phyloP scores from a whole-genome alignment of 2,329 filamentous ascomycete species.

The Nothophaeocryptopus gaeumannii region DNA sequence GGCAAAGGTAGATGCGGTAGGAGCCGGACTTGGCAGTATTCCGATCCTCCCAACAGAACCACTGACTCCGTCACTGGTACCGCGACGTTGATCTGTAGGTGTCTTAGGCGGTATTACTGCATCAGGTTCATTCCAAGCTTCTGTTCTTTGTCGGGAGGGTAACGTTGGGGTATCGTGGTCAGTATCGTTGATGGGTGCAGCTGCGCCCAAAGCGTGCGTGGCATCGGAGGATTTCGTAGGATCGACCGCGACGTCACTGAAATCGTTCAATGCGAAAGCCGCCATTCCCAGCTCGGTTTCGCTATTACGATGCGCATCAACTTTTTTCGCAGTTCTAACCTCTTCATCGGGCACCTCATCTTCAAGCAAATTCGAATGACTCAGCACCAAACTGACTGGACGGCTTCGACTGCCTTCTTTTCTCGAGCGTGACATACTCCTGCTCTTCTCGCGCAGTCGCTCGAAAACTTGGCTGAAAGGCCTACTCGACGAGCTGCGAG shows the following conservation, averaged over 20 bases:
- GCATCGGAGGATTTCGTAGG: background rate
- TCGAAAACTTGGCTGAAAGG: conserved; percentile 20
- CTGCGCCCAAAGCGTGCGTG: background rate
- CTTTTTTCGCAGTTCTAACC: background rate
- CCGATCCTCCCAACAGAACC: conserved; percentile 22
- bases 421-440: conserved; percentile 16
- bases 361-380: conserved; percentile 11
- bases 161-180: background rate
- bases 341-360: conserved; percentile 2
- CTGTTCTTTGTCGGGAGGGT: conserved; percentile 14
- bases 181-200: background rate
- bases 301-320: too few relatives aligned
- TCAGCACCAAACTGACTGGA: conserved; percentile 16
- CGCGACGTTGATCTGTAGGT: conserved; percentile 2
- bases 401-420: conserved; percentile 16
- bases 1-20: conserved; percentile 17
- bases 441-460: conserved; percentile 13
- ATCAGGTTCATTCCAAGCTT: conserved; percentile 28
- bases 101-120: conserved; percentile 20
- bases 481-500: conserved; percentile 5
- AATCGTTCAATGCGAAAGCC: conserved; percentile 13
- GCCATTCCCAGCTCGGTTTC: background rate
- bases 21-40: conserved; percentile 31
- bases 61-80: conserved; percentile 2
- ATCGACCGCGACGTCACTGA: conserved; percentile 16